Evolutionary conservation across 495 filamentous ascomycete genomes (phyloP).

Genomic region (Neohortaea acidophila): DNA sequence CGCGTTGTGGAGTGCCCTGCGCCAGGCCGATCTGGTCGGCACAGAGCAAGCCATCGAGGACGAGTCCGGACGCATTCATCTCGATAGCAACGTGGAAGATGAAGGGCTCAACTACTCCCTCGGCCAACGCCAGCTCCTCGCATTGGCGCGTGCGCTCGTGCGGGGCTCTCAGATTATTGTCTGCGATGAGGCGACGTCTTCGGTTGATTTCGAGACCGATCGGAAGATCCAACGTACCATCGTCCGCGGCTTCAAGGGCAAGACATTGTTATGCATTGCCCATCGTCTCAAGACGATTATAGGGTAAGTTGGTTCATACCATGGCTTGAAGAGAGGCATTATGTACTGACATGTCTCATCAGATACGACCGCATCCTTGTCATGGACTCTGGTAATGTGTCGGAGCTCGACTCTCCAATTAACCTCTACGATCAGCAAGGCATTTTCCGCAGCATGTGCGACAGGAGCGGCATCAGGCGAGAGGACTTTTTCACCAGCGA

Average conservation of each 20-base stretch:
- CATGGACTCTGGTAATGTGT: constrained; percentile 78
- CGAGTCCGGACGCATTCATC: constrained; percentile 46
- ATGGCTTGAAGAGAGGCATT: constrained; percentile 6
- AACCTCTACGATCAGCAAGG: constrained; percentile 51
- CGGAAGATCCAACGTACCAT: constrained; percentile 90
- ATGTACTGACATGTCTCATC: background rate
- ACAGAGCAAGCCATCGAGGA: constrained; percentile 34
- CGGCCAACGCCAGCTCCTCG: constrained; percentile 94
- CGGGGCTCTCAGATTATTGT: constrained; percentile 80
- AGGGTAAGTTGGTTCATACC: constrained; percentile 1
- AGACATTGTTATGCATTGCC: constrained; percentile 89
- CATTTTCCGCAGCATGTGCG: constrained; percentile 86
- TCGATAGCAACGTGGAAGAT: constrained; percentile 78
- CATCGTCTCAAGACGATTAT: constrained; percentile 84
- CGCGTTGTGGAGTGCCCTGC: constrained; percentile 73
- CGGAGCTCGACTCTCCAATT: constrained; percentile 66
- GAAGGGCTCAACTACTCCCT: constrained; percentile 92
- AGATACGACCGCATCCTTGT: constrained; percentile 84
- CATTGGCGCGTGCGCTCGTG: constrained; percentile 77
- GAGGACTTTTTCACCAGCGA: constrained; percentile 46
- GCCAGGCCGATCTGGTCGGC: constrained; percentile 62
- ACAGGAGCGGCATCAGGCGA: constrained; percentile 62
- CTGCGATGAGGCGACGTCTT: constrained; percentile 87
- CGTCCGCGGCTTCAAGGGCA: constrained; percentile 68
- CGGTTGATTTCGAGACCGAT: constrained; percentile 92